A percentile compares a stretch with the other conserved stretches of the same genome.
Conservation (phyloP, 2,329 filamentous ascomycete genomes). For the Fusarium citri region DNA sequence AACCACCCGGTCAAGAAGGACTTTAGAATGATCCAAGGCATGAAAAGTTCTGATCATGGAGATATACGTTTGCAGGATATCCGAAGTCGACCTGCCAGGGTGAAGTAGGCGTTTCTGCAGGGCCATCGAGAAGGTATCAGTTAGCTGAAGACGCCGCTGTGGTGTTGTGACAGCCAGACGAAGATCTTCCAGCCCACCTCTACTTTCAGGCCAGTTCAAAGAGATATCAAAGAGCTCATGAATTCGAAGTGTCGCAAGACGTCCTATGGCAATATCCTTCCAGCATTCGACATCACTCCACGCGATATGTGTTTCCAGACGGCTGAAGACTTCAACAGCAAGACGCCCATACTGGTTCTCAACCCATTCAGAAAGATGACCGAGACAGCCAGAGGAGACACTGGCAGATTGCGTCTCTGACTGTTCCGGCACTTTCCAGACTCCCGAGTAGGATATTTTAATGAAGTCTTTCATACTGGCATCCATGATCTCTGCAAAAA, state of each 20-base stretch:
- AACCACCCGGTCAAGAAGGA: constrained; percentile 79
- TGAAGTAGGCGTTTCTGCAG: constrained; percentile 77
- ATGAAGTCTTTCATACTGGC: constrained; percentile 73
- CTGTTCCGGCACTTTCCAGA: constrained; percentile 61
- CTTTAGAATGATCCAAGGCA: constrained; percentile 79
- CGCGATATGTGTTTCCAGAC: constrained; percentile 59
- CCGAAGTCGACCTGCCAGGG: constrained; percentile 78
- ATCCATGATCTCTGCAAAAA: constrained; percentile 79
- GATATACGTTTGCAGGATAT: constrained; percentile 82
- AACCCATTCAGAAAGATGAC: constrained; percentile 73
- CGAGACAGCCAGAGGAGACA: constrained; percentile 65
- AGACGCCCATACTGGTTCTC: constrained; percentile 74
- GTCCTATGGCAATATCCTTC: constrained; percentile 75
- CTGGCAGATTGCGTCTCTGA: constrained; percentile 22
- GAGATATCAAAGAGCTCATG: constrained; percentile 83
- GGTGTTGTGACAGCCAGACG: constrained; percentile 76
- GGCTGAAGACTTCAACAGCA: constrained; percentile 69
- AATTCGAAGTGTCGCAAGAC: constrained; percentile 76
- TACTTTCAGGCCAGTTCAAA: constrained; percentile 77
- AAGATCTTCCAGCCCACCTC: constrained; percentile 79
- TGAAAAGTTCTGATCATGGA: constrained; percentile 83
- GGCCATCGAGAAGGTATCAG: constrained; percentile 73
- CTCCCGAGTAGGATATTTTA: constrained; percentile 68
- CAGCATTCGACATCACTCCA: constrained; percentile 73
- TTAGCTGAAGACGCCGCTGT: constrained; percentile 75